phyloP scores from a whole-genome alignment of 2,329 filamentous ascomycete species.

The Fusarium torreyae region DNA sequence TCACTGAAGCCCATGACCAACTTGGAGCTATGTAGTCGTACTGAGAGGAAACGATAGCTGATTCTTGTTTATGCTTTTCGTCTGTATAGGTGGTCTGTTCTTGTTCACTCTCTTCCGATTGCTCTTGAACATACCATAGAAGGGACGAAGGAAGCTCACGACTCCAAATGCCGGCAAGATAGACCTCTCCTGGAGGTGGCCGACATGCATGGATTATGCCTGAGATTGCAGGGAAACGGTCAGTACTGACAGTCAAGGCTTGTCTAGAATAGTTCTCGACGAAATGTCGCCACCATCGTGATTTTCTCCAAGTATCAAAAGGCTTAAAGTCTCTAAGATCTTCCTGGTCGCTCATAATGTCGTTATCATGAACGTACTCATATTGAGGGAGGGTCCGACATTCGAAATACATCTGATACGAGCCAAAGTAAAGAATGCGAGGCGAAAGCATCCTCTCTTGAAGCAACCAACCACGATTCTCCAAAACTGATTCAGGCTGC shows the following conservation, averaged over 20 bases:
- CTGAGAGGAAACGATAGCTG: not conserved
- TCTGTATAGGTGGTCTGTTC: too few relatives aligned
- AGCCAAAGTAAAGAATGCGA: not conserved
- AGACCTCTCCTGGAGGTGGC: not conserved
- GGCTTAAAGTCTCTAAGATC: not conserved
- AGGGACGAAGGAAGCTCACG: not conserved
- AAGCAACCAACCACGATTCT: not conserved
- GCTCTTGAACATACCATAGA: not conserved
- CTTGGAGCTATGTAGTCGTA: not conserved
- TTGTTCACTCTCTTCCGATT: not conserved
- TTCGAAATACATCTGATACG: not conserved
- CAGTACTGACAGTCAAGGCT: not conserved
- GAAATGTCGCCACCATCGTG: not conserved
- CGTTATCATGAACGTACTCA: not conserved
- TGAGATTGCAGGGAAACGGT: not conserved
- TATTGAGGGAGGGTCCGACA: not conserved
- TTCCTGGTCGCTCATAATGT: not conserved
- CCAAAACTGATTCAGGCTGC: not conserved
- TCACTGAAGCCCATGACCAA: not conserved
- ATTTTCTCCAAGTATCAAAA: not conserved
- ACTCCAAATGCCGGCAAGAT: not conserved
- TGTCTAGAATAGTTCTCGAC: not conserved
- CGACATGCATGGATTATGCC: not conserved
- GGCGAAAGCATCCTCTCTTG: not conserved
- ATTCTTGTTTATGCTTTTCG: not conserved